Evolutionary conservation across 176 grass and related monocot species (phyloP), one percentile per base, ranked within the genome.

Genomic region (Echinochloa phyllopogon): DNA sequence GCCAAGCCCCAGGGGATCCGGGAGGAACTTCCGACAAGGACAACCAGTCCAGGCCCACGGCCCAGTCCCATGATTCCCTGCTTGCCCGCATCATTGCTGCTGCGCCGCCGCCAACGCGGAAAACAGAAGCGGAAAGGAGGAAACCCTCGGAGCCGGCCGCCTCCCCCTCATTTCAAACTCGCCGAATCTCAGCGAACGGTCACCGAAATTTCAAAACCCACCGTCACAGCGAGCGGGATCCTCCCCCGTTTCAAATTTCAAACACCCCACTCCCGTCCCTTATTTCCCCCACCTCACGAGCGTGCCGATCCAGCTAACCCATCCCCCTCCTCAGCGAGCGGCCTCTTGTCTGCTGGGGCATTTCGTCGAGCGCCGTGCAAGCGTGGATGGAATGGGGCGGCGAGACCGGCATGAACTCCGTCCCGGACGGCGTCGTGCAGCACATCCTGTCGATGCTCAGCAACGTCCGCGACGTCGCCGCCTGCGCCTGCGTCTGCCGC

Each of bases 401-500:
- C 17, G 82, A 64, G 40, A 64, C 8, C 14, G 71, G 56, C 56
- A 99, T 99, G 96, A 53, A 94, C 69, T 37, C 90, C 78, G 73
- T 96, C 25, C 96, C 96, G 7, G 96, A 96, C 21, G 96, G 89
- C 57, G 92, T 99, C 14, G 84, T 99, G 42, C 91, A 94, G 76
- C 91, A 89, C 86, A 91, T 96, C 49, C 87, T 96, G 39, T 94
- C 93, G 55, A 87, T 87, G 67, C 87, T 96, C 37, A 96, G 80
- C 87, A 99, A 94, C 81, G 91, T 89, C 33, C 89, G 91, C 58
- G 93, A 99, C 72, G 83, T 99, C 42, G 96, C 93, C 25, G 83
- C 93, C 24, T 92, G 93, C 85, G 80, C 87, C n/a, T 86, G 81
- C 87, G 91, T 96, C 64, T 94, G 89, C 85, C 83, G 80, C 52